These are phyloP conservation scores for Coemansia sp. DNA, from an alignment of 192 early-diverging fungal species.

Conservation along the genomic window DNA sequence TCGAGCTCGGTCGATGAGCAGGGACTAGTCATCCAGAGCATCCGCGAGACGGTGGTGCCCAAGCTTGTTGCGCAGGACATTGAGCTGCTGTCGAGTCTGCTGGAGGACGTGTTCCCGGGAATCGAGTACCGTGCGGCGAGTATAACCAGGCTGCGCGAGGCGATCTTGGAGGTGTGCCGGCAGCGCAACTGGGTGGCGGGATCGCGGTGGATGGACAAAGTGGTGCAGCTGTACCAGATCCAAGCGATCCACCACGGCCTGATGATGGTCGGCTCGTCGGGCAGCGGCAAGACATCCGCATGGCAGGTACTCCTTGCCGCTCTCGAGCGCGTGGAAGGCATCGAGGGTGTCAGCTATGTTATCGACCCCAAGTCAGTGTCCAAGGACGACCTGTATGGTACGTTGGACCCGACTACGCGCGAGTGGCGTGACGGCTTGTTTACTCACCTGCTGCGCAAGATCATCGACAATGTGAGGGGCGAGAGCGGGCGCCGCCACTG, in stretches of 20 bases:
- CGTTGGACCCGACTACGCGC: conserved; percentile 94
- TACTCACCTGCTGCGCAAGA: conserved; percentile 95
- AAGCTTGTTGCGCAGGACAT: conserved; percentile 99
- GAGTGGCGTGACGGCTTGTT: conserved; percentile 99
- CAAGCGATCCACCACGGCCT: conserved; percentile 98
- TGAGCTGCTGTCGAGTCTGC: conserved; percentile 77
- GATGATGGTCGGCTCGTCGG: conserved; percentile 99
- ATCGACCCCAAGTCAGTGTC: conserved; percentile 99
- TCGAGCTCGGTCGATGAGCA: conserved; percentile 79
- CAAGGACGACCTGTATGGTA: conserved; percentile 97
- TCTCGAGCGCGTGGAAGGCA: conserved; percentile 82
- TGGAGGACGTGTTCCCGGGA: conserved; percentile 94
- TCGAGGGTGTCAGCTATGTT: conserved; percentile 90
- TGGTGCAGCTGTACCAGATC: conserved; percentile 97
- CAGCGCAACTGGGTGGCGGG: conserved; percentile 75
- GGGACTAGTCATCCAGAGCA: conserved; percentile 92
- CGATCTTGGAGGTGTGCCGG: conserved; percentile 76
- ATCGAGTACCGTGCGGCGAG: conserved; percentile 81
- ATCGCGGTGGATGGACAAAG: conserved; percentile 92
- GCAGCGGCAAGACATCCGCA: conserved; percentile 93
- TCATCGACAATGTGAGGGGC: conserved; percentile 97
- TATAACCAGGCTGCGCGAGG: conserved; percentile 72
- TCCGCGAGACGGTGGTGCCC: conserved; percentile 96
- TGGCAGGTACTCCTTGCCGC: conserved; percentile 93
- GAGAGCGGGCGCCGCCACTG: conserved; percentile 94